Evolutionary conservation across 2,329 filamentous ascomycete species (phyloP).

Genomic region (Xylaria sp.): DNA sequence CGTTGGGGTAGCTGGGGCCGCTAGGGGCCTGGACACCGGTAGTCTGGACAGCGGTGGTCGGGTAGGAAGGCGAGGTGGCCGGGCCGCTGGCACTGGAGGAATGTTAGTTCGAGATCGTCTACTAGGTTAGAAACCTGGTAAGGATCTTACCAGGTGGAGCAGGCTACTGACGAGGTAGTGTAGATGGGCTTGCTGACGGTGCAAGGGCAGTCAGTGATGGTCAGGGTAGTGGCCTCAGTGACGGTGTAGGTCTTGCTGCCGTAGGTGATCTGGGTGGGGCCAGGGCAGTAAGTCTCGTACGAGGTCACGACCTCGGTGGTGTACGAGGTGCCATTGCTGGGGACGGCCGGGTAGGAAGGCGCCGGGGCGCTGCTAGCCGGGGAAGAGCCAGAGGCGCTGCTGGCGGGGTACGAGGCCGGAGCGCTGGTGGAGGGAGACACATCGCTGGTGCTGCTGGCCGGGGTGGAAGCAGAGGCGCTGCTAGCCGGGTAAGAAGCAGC

Average conservation of each 20-base stretch:
- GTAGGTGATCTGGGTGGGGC: slow-evolving; percentile 65
- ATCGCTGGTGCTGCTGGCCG: too few species aligned
- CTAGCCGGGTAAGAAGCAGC: too few species aligned
- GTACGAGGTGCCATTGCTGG: slow-evolving; percentile 52
- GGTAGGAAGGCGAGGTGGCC: slow-evolving; percentile 14
- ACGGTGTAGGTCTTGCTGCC: slow-evolving; percentile 70
- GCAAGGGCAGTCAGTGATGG: slow-evolving; percentile 74
- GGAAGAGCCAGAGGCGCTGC: not conserved
- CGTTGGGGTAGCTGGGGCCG: slow-evolving; percentile 43
- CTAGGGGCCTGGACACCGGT: slow-evolving; percentile 16
- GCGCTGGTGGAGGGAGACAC: too few species aligned
- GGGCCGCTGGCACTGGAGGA: slow-evolving; percentile 28
- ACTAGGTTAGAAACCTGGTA: not conserved
- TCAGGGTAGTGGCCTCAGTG: slow-evolving; percentile 68
- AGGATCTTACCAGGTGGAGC: slow-evolving; percentile 37
- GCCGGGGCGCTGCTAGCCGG: not conserved
- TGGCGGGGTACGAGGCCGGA: not conserved
- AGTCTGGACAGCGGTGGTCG: slow-evolving; percentile 28
- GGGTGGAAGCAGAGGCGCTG: not conserved
- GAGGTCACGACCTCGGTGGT: slow-evolving; percentile 70
- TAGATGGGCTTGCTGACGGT: slow-evolving; percentile 63
- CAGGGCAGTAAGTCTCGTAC: slow-evolving; percentile 74
- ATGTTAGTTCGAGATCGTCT: slow-evolving; percentile 23
- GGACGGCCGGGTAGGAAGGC: slow-evolving; percentile 24
- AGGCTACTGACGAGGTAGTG: slow-evolving; percentile 52